Percentiles rank a stretch among this genome's conserved stretches.
Conservation (phyloP, 495 filamentous ascomycete species). For the Aspergillus sparsus region DNA sequence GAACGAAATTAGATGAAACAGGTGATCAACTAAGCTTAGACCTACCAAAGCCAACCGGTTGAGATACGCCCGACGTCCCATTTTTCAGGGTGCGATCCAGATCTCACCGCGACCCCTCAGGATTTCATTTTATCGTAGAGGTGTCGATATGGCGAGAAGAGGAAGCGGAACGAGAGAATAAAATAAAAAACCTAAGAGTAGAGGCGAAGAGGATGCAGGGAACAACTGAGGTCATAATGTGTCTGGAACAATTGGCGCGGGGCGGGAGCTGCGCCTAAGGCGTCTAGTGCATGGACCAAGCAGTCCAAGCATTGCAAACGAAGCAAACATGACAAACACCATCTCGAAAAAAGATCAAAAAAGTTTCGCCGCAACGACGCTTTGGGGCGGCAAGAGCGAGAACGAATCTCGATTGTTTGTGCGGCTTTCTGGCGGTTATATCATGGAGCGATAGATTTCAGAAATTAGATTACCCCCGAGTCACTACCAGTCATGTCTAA, state of each 20-base stretch:
- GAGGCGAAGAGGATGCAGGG: conserved; percentile 3
- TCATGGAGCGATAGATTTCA: conserved; percentile 30
- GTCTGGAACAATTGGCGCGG: conserved; percentile 7
- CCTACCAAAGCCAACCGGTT: conserved; percentile 57
- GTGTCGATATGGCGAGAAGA: neutral
- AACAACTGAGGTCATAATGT: neutral
- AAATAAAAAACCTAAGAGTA: conserved; percentile 2
- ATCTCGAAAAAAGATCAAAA: conserved; percentile 40
- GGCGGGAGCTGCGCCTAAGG: conserved; percentile 26
- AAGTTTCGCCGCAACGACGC: conserved; percentile 28
- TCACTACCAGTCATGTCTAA: conserved; percentile 45
- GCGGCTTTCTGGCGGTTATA: conserved; percentile 12
- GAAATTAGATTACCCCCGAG: conserved; percentile 6
- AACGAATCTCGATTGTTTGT: conserved; percentile 1
- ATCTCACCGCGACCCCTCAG: neutral
- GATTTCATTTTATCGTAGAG: conserved; percentile 1
- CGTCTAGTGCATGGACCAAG: conserved; percentile 31
- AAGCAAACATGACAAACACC: conserved; percentile 33
- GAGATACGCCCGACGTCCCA: conserved; percentile 55
- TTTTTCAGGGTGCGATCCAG: conserved; percentile 22
- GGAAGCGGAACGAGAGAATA: too few relatives aligned
- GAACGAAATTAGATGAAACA: neutral
- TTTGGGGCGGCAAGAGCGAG: conserved; percentile 7
- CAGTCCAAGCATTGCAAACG: conserved; percentile 36
- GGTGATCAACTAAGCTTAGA: conserved; percentile 1